Percentiles rank a stretch among this genome's conserved stretches.
These are phyloP conservation scores for Colletotrichum kahawae DNA, from an alignment of 2,329 filamentous ascomycete species.

Conservation along the genomic window DNA sequence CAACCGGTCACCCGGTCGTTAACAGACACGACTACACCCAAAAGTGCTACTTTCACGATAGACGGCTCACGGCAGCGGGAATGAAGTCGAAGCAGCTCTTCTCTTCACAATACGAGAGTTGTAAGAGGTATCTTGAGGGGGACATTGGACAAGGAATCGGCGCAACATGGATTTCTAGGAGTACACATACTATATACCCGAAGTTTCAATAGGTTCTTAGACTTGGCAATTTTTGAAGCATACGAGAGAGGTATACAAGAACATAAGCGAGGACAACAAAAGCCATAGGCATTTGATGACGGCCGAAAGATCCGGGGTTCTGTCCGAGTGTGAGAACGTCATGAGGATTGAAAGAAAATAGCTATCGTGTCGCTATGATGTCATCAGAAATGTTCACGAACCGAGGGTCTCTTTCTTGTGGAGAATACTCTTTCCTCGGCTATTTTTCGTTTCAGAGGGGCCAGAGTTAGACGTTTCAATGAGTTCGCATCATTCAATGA, in stretches of 20 bases:
- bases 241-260: not conserved
- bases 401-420: not conserved
- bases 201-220: not conserved
- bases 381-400: not conserved
- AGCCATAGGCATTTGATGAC: not conserved
- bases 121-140: fast-evolving
- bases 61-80: not conserved
- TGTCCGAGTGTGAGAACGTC: not conserved
- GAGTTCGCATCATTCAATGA: not conserved
- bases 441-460: not conserved
- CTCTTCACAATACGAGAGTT: not conserved
- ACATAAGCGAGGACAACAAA: not conserved
- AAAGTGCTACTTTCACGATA: not conserved
- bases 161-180: not conserved
- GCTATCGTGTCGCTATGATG: not conserved
- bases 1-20: not conserved
- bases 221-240: not conserved
- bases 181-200: not conserved
- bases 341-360: not conserved
- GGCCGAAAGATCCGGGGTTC: not conserved
- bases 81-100: not conserved
- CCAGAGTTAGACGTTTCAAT: not conserved
- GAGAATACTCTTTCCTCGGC: not conserved
- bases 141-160: not conserved
- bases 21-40: not conserved